These are phyloP conservation scores for Phaeoacremonium minimum DNA, from an alignment of 2,329 filamentous ascomycete species.

Conservation along the genomic window DNA sequence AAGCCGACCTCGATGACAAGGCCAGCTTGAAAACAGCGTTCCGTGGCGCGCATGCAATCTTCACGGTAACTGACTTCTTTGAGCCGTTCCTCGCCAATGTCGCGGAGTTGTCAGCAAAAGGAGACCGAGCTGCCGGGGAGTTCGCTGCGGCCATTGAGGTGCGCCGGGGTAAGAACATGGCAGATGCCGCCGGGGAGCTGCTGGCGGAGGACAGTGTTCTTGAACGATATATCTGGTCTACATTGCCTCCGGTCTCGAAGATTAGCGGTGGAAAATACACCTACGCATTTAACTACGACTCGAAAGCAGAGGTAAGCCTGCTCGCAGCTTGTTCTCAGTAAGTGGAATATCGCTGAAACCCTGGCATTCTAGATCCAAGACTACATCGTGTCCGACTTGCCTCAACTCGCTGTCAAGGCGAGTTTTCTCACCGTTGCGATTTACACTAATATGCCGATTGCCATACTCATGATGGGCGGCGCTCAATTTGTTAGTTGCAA, in stretches of 20 bases:
- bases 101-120: not conserved
- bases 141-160: not conserved
- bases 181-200: not conserved
- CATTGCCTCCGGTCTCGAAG: not conserved
- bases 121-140: not conserved
- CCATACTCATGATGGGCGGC: not conserved
- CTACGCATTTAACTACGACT: conserved; percentile 1
- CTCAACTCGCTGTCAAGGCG: conserved; percentile 24
- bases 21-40: not conserved
- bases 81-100: not conserved
- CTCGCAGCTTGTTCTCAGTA: too few species aligned
- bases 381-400: conserved; percentile 1
- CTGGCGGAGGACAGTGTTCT: not conserved
- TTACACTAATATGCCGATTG: conserved; percentile 7
- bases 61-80: conserved; percentile 2
- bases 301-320: not conserved
- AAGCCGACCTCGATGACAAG: conserved; percentile 1
- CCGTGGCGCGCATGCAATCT: not conserved
- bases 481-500: not conserved
- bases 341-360: too few species aligned
- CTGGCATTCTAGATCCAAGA: not conserved
- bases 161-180: conserved; percentile 1
- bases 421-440: conserved; percentile 25
- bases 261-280: not conserved
- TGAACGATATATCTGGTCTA: conserved; percentile 1